Base-by-base conservation (phyloP, 1,284 basidiomycete species). In the Trichosporon inkin region DNA sequence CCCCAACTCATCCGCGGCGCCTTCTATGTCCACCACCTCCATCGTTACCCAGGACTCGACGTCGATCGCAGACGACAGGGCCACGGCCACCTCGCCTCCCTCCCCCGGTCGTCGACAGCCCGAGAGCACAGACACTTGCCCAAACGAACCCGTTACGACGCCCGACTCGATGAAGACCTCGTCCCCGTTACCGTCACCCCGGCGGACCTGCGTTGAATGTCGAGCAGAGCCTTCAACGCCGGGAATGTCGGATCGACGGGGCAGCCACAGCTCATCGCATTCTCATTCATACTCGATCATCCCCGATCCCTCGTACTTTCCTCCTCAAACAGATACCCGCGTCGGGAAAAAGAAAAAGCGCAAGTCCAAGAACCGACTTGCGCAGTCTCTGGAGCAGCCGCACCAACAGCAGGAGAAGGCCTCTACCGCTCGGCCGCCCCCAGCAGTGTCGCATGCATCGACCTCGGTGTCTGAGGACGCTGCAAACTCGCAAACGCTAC, bases 221-320 rank as follows among this genome's bases (percentile, higher is more conserved):
- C 22, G 16, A 13, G 16, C 22, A 13, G 44, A 32, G n/a, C 28
- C 44, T 10, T n/a, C 22, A 6, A 10, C 10, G 6, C 22, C 44
- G 7, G 44, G 44, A 49, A 16, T 24, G 6, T 16, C 24, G 14
- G 44, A 49, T 3, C 24, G 44, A 28, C 24, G 24, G 14, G 44
- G n/a, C 22, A 49, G 44, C 44, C 22, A 49, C 24, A 28, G 24
- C 16, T 49, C 44, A 28, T 49, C 44, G 19, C 44, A 24, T 14
- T 28, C 24, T 1, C 44, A 22, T 16, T 55, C 62, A 1, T 64
- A 57, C 55, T 73, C 71, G 6, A 71, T 75, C 52, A 65, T 68
- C 6, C 73, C 73, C 0, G 74, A 75, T 22, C 72, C 71, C n/a
- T 67, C 68, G 5, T 71, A 72, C 49, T 60, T 76, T 0, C 73